Evolutionary conservation across 805 yeast species (phyloP).

Genomic region (Wickerhamiella bombiphila): DNA sequence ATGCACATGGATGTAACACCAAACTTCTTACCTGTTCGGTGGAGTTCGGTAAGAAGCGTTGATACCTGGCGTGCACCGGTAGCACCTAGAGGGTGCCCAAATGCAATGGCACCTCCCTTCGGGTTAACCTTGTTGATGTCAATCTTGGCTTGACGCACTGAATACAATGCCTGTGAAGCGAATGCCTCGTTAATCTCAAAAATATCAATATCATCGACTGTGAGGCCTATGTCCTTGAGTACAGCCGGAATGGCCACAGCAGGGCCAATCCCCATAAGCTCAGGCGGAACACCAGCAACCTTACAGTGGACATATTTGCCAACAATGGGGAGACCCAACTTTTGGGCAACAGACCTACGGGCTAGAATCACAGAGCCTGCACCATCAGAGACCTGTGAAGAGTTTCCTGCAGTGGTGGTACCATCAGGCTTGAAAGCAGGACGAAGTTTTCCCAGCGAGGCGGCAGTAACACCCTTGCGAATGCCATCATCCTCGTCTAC

Average conservation of each 20-base stretch:
- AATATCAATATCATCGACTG: conserved; percentile 50
- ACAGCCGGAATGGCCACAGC: conserved; percentile 87
- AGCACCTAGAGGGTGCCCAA: conserved; percentile 88
- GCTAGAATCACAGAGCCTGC: conserved; percentile 81
- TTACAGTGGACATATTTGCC: conserved; percentile 72
- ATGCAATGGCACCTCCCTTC: conserved; percentile 91
- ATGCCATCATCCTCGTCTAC: conserved; percentile 80
- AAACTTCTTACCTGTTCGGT: conserved; percentile 49
- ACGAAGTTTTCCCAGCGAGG: conserved; percentile 54
- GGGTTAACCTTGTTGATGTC: conserved; percentile 66
- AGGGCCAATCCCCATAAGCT: conserved; percentile 96
- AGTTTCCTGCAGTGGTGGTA: conserved; percentile 86
- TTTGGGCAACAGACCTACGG: conserved; percentile 73
- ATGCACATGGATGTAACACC: conserved; percentile 95
- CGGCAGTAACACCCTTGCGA: conserved; percentile 70
- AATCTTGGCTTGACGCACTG: conserved; percentile 50
- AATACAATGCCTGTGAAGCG: conserved; percentile 84
- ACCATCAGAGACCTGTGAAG: conserved; percentile 93
- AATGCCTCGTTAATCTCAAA: conserved; percentile 94
- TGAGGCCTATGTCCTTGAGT: conserved; percentile 45
- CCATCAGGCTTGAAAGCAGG: conserved; percentile 85
- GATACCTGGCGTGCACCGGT: conserved; percentile 91
- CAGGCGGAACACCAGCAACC: conserved; percentile 89
- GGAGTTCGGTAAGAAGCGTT: conserved; percentile 67
- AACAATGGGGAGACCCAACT: conserved; percentile 51